phyloP scores from a whole-genome alignment of 352 stramenopile species.

The Pythium plurisporium region DNA sequence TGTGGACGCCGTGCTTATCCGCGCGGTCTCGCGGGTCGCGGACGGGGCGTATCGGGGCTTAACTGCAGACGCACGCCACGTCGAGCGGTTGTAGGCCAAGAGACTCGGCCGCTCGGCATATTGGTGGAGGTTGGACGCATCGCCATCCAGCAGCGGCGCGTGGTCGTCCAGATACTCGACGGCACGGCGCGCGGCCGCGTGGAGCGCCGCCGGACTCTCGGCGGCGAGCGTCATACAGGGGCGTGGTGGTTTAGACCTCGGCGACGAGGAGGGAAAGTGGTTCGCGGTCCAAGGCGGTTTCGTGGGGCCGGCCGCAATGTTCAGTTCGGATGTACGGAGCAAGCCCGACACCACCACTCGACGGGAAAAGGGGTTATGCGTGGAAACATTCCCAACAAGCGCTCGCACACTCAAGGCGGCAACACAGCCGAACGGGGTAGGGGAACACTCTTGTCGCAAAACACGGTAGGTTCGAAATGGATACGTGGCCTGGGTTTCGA shows the following conservation, averaged over 20 bases:
- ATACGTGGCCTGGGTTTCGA: no score
- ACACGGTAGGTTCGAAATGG: not conserved
- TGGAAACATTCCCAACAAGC: no score
- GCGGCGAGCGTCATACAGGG: not conserved
- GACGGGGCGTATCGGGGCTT: constrained; percentile 1
- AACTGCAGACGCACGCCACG: not conserved
- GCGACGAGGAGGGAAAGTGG: not conserved
- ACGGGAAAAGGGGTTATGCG: no score
- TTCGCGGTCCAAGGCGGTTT: no score
- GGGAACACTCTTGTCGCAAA: not conserved
- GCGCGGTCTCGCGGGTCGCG: not conserved
- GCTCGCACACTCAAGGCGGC: no score
- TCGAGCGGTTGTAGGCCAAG: constrained; percentile 13
- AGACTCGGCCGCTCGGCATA: constrained; percentile 6
- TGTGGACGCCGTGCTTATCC: not conserved
- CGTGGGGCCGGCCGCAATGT: no score
- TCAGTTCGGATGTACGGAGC: not conserved
- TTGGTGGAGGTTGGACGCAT: not conserved
- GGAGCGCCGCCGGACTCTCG: constrained; percentile 11
- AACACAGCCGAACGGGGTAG: constrained; percentile 4
- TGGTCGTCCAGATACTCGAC: constrained; percentile 18
- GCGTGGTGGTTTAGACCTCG: no score
- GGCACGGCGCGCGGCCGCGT: constrained; percentile 15
- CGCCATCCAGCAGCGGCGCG: constrained; percentile 11
- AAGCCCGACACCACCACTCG: no score